Evolutionary conservation across 176 grass and related monocot genomes (phyloP).

Genomic region (Oryza coarctata): DNA sequence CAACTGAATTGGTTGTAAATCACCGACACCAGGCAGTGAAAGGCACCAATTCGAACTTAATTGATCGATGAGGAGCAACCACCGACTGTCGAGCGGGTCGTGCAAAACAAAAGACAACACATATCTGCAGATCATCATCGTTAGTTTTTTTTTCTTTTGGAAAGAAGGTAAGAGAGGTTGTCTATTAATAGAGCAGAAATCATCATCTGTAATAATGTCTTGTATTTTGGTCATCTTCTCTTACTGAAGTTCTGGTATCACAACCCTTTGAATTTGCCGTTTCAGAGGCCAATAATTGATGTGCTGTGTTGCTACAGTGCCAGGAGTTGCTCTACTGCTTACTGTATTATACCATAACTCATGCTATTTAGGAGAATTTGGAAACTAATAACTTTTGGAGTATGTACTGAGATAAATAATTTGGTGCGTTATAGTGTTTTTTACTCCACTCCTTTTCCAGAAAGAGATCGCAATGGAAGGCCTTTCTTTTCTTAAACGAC

Average conservation of each 20-base stretch:
- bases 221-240: not conserved
- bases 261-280: not conserved
- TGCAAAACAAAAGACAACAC: not conserved
- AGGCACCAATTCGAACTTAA: conserved; percentile 9
- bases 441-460: not conserved
- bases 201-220: not conserved
- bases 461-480: not conserved
- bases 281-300: not conserved
- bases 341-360: not conserved
- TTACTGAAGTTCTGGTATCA: not conserved
- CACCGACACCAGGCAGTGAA: conserved; percentile 21
- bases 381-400: not conserved
- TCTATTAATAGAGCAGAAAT: not conserved
- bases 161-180: not conserved
- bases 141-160: not conserved
- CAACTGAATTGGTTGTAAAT: conserved; percentile 35
- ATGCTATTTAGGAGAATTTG: not conserved
- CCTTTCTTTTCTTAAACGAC: not conserved
- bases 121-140: not conserved
- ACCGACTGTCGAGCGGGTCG: not conserved
- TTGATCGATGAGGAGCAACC: not conserved
- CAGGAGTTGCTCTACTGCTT: not conserved
- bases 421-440: not conserved
- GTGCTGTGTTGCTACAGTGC: not conserved
- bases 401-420: not conserved